Percentiles rank a stretch among this genome's conserved stretches.
These are phyloP conservation scores for Pleomassaria siparia DNA, from an alignment of 2,329 filamentous ascomycete species.

Conservation along the genomic window DNA sequence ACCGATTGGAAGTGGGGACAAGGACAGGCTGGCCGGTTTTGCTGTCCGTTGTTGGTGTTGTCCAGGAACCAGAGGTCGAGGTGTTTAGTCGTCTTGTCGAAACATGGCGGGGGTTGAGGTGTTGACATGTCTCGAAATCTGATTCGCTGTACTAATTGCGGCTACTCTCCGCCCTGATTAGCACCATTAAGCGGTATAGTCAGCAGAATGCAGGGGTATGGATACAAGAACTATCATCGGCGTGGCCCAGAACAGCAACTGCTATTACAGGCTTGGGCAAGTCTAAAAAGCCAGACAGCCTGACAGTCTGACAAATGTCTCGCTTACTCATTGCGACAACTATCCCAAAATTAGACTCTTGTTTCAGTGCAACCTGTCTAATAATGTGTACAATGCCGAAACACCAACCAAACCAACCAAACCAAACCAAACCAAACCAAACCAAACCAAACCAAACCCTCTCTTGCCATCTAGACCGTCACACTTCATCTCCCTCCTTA, in stretches of 20 bases:
- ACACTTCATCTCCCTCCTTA: neutral
- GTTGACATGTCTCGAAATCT: neutral
- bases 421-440: no score
- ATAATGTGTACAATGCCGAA: neutral
- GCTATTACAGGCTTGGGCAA: no score
- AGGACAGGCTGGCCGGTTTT: constrained; percentile 6
- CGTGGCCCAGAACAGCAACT: no score
- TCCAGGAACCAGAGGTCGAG: neutral
- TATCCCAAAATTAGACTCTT: neutral
- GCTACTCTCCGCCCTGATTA: no score
- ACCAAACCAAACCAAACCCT: constrained; percentile 2
- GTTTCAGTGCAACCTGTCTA: neutral
- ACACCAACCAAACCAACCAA: no score
- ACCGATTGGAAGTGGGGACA: neutral
- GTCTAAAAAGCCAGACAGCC: no score
- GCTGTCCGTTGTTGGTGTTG: neutral
- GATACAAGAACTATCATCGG: no score
- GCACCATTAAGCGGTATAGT: no score
- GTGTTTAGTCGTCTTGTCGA: neutral
- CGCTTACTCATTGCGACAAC: no score
- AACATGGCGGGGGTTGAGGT: constrained; percentile 2
- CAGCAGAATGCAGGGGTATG: no score
- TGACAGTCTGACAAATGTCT: no score
- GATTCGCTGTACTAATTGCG: constrained; percentile 4
- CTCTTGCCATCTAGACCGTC: neutral